phyloP scores from a whole-genome alignment of 164 flowering plant species.

The Brasenia schreberi region DNA sequence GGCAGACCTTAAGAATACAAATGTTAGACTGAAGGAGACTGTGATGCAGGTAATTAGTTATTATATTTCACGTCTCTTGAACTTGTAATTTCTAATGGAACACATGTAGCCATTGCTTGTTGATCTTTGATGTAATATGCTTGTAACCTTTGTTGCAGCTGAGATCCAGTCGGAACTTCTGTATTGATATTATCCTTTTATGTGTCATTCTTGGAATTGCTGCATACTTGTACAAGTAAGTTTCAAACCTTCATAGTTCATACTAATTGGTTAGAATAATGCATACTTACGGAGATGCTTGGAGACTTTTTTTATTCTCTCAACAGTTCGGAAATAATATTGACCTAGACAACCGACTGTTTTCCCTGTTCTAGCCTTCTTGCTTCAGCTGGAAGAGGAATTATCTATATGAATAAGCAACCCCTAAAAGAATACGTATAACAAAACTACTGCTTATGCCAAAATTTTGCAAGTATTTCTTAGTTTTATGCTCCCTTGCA shows the following conservation, averaged over 20 bases:
- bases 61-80: not conserved
- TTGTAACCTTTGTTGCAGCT: conserved; percentile 33
- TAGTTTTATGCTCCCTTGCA: too few species aligned
- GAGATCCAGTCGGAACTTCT: conserved; percentile 89
- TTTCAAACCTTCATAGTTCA: not conserved
- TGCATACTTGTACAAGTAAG: conserved; percentile 95
- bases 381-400: too few species aligned
- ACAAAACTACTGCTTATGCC: too few species aligned
- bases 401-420: too few species aligned
- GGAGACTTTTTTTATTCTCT: too few species aligned
- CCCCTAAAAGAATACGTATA: too few species aligned
- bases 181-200: conserved; percentile 81
- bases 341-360: too few species aligned
- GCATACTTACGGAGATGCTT: too few species aligned
- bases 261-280: not conserved
- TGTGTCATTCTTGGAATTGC: conserved; percentile 87
- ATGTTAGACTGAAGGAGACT: conserved; percentile 89
- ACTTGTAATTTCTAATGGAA: not conserved
- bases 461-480: too few species aligned
- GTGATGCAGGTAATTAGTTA: conserved; percentile 55
- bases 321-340: too few species aligned
- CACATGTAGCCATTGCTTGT: not conserved
- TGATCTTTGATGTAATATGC: not conserved
- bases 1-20: conserved; percentile 89
- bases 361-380: too few species aligned